These are phyloP conservation scores for Hygrophorus russula DNA, from an alignment of 768 basidiomycete species.

Conservation along the genomic window DNA sequence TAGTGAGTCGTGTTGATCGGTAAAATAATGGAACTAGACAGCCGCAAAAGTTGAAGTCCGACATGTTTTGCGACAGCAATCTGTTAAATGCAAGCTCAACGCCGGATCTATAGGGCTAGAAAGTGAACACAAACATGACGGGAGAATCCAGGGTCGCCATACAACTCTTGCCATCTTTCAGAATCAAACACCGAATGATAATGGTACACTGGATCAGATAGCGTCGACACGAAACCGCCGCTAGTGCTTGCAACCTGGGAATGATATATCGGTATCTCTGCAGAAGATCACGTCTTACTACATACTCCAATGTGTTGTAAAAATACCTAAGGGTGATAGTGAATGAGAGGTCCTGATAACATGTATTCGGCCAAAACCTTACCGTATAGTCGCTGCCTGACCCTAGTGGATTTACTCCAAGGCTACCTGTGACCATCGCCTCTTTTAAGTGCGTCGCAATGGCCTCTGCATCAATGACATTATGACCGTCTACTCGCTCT, in stretches of 20 bases:
- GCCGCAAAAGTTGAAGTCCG: constrained; percentile 41
- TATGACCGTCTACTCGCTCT: not conserved
- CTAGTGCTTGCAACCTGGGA: constrained; percentile 13
- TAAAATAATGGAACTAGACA: constrained; percentile 42
- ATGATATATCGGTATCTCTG: constrained; percentile 5
- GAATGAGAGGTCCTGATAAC: too few species aligned
- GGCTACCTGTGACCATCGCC: constrained; percentile 20
- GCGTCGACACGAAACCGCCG: constrained; percentile 15
- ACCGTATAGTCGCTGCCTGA: constrained; percentile 85
- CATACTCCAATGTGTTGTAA: constrained; percentile 55
- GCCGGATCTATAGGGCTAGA: not conserved
- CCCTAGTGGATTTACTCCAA: constrained; percentile 52
- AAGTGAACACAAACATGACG: constrained; percentile 39
- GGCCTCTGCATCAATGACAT: too few species aligned
- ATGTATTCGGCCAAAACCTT: too few species aligned
- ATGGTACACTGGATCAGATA: constrained; percentile 57
- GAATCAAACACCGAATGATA: constrained; percentile 73
- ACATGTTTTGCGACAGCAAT: constrained; percentile 58
- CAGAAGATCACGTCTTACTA: not conserved
- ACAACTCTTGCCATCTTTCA: constrained; percentile 60
- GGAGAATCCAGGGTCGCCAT: constrained; percentile 67
- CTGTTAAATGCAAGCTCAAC: constrained; percentile 17
- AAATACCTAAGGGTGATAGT: constrained; percentile 32
- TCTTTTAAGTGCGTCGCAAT: constrained; percentile 5
- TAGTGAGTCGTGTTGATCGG: constrained; percentile 67